Base-by-base conservation (phyloP, 176 grass and related monocot species). In the Aegilops tauschii region DNA sequence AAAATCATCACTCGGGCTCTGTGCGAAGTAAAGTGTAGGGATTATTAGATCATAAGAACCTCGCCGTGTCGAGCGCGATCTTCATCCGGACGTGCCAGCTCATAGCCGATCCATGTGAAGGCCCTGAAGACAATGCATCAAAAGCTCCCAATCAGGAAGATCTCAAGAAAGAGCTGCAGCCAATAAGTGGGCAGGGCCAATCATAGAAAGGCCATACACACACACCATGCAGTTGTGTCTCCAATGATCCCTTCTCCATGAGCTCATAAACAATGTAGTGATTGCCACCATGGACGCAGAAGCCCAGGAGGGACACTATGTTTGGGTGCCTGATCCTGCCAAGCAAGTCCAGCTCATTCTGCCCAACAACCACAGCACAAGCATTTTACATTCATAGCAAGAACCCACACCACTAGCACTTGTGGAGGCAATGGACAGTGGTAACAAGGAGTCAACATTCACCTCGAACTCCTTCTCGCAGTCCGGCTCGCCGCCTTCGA, bases 341-440 rank as follows among this genome's bases (percentile, higher is more conserved):
- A 30, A 99, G 94, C 82, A 99, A 89, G 71, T 99, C 94, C 88
- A 99, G 81, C 81, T 99, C 97, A 89, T 96, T 99, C 97, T 99
- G 89, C 77, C 77, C 83, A 87, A 84, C 76, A 56, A 83, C 65
- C 75, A 58, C 78, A 91, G 25, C 69, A 49, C 2, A 78, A 88
- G 34, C 36, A 68, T n/a, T 50, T 76, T 75, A 54, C 16, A 2
- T 5, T 52, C 2, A 2, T 5, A 21, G 18, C 17, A 59, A 21
- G 54, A 76, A 76, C 25, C 14, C 13, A 40, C 36, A 18, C 73
- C 73, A 30, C 23, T 30, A 40, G 17, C 58, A 45, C 8, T 11
- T 1, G 18, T 12, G 5, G 12, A 25, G 29, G 28, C 34, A 75
- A 65, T 34, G 50, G 62, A 72, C 36, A 69, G 25, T 45, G 10